Conservation (phyloP, 768 basidiomycete species). For the Chalciporus pseudorubinellus region DNA sequence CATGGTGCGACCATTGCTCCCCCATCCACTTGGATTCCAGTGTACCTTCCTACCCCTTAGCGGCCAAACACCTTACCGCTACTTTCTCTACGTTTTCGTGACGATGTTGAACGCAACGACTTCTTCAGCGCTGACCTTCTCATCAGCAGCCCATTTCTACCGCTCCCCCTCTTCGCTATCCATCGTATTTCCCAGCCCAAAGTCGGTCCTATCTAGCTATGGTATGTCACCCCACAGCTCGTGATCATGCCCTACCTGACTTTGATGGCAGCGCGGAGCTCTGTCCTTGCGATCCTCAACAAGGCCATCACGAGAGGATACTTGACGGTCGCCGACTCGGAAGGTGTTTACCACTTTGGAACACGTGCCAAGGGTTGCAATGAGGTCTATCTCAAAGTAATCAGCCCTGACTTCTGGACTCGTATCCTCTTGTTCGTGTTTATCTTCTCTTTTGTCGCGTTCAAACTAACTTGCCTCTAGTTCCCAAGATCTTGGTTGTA, state of each 20-base stretch:
- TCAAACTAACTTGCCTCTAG: conserved; percentile 18
- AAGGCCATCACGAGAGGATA: conserved; percentile 58
- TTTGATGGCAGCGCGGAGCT: conserved; percentile 47
- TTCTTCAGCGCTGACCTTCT: conserved; percentile 29
- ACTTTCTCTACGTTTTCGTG: not conserved
- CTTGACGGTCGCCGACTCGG: conserved; percentile 59
- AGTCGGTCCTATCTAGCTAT: conserved; percentile 26
- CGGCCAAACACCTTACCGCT: not conserved
- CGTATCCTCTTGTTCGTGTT: conserved; percentile 57
- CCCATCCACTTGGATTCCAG: conserved; percentile 13
- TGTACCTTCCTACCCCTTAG: conserved; percentile 3
- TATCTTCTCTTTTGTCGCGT: conserved; percentile 11
- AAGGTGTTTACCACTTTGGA: conserved; percentile 60
- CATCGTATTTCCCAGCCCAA: conserved; percentile 29
- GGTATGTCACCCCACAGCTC: conserved; percentile 13
- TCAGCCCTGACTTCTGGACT: conserved; percentile 65
- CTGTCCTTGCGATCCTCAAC: conserved; percentile 56
- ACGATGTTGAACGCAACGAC: conserved; percentile 32
- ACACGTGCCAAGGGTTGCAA: conserved; percentile 56
- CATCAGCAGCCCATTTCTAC: conserved; percentile 33
- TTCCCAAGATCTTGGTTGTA: conserved; percentile 60
- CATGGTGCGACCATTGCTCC: conserved; percentile 5
- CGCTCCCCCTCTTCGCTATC: conserved; percentile 33
- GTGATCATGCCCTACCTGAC: not conserved
- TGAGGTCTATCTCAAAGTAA: conserved; percentile 56